Conservation (phyloP, 23 red algal genomes). For the Gracilaria domingensis region DNA sequence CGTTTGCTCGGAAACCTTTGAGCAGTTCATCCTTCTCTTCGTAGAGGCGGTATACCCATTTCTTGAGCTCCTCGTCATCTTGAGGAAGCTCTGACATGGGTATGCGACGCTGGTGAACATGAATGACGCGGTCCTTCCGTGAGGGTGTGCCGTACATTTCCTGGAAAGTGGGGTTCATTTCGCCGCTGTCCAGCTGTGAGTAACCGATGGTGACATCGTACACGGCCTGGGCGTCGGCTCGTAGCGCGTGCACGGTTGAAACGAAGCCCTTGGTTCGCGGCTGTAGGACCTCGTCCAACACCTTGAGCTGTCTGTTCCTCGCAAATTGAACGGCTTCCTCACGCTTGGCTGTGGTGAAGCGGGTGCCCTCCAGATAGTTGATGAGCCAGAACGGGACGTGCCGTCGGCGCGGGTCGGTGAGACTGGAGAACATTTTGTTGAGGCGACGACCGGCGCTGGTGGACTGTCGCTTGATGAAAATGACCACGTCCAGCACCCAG, state of each 20-base stretch:
- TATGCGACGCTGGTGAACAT: constrained; percentile 84
- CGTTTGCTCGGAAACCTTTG: constrained; percentile 56
- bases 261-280: constrained; percentile 85
- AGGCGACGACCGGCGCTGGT: constrained; percentile 67
- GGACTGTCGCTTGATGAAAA: constrained; percentile 88
- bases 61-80: constrained; percentile 80
- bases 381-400: constrained; percentile 88
- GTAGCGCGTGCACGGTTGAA: constrained; percentile 60
- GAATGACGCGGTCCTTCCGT: constrained; percentile 57
- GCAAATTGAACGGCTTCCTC: constrained; percentile 78
- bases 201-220: constrained; percentile 96
- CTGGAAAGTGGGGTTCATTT: constrained; percentile 58
- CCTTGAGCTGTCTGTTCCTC: constrained; percentile 72
- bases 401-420: constrained; percentile 71
- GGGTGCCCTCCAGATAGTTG: constrained; percentile 88
- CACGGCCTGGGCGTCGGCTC: constrained; percentile 59
- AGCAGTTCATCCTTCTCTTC: constrained; percentile 87
- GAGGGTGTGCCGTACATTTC: constrained; percentile 55
- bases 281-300: constrained; percentile 80
- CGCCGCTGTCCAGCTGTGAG: constrained; percentile 8
- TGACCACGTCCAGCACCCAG: constrained; percentile 81
- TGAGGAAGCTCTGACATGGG: constrained; percentile 60
- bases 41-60: constrained; percentile 84
- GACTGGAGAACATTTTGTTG: constrained; percentile 65
- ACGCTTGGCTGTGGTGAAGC: constrained; percentile 70